phyloP scores from a whole-genome alignment of 2,329 filamentous ascomycete species.

The Fusarium hostae region DNA sequence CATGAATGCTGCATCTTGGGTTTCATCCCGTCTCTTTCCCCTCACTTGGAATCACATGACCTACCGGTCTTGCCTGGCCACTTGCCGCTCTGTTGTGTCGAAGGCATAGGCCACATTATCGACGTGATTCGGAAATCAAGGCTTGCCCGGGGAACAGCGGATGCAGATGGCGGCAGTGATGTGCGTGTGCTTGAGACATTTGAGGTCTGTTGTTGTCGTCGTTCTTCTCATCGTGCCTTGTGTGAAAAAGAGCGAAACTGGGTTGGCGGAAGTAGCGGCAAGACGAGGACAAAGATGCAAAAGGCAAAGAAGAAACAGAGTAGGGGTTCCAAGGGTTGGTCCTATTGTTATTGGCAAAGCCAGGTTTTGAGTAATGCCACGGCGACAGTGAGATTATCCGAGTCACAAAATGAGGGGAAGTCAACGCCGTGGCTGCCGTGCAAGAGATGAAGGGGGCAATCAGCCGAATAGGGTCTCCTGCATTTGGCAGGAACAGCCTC shows the following conservation, averaged over 20 bases:
- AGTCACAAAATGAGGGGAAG: conserved; percentile 40
- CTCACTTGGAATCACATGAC: conserved; percentile 49
- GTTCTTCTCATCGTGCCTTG: conserved; percentile 11
- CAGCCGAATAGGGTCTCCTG: conserved; percentile 34
- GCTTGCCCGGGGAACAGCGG: conserved; percentile 17
- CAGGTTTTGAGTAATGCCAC: conserved; percentile 34
- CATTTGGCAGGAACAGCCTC: conserved; percentile 36
- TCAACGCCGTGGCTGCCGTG: conserved; percentile 35
- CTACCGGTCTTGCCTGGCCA: conserved; percentile 34
- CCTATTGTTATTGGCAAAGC: conserved; percentile 12
- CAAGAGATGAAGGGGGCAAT: conserved; percentile 35
- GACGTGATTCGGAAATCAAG: conserved; percentile 37
- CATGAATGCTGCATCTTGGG: conserved; percentile 31
- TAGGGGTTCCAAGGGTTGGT: background rate
- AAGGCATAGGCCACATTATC: conserved; percentile 43
- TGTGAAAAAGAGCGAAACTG: conserved; percentile 22
- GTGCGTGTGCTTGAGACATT: conserved; percentile 3
- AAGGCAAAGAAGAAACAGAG: background rate
- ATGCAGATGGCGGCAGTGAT: conserved; percentile 9
- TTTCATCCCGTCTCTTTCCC: conserved; percentile 47
- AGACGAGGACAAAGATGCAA: background rate
- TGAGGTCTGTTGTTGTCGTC: conserved; percentile 4
- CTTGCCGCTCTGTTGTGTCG: conserved; percentile 31
- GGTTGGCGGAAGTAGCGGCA: conserved; percentile 2
- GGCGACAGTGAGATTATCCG: conserved; percentile 30